Base-by-base conservation (phyloP, 768 basidiomycete genomes). In the Dacryopinax primogenitus region DNA sequence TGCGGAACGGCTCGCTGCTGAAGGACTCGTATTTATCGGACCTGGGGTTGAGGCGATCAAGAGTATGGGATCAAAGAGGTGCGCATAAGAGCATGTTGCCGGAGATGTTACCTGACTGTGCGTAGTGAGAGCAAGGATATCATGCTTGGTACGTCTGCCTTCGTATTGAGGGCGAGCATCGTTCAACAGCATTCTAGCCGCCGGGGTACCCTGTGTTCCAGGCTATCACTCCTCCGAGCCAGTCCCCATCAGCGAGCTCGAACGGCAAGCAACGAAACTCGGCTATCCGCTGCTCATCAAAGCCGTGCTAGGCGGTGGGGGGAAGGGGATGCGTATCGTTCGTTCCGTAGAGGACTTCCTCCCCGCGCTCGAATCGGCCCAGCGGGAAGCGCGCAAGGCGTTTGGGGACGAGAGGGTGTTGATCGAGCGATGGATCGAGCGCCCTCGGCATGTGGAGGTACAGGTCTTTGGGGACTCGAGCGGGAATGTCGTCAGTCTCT, bases 11-110 rank as follows among this genome's bases (percentile, higher is more conserved):
- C 81, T 96, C 12, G 82, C 84, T n/a, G 75, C 83, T 47, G 87
- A 86, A 70, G 89, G 90, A 0, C 83, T 97, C 68, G 83, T 87
- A 1, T 96, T 94, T 72, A 92, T 97, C 67, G 93, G 93, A 0
- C 93, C 94, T 16, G 90, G 93, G 1, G 81, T 88, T 0, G 82
- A 81, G 69, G 92, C 94, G 33, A 97, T 97, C 67, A 77, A 87
- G 15, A 89, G 87, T 70, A 97, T 96, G 94, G 94, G 93, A 1
- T 93, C 90, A 0, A 96, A 97, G 79, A 91, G 92, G 88, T 90
- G 33, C 3, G 76, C 28, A 1, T 15, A 1, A 34, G 33, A 21
- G 28, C 33, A 12, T 34, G 1, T 28, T 45, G 12, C 9, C 13
- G 21, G 13, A 7, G 4, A 30, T 1, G 35, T 33, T 28, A 47